A percentile compares a stretch with the other conserved stretches of the same genome.
phyloP scores from a whole-genome alignment of 352 stramenopile species.

The Pythium chondricola region DNA sequence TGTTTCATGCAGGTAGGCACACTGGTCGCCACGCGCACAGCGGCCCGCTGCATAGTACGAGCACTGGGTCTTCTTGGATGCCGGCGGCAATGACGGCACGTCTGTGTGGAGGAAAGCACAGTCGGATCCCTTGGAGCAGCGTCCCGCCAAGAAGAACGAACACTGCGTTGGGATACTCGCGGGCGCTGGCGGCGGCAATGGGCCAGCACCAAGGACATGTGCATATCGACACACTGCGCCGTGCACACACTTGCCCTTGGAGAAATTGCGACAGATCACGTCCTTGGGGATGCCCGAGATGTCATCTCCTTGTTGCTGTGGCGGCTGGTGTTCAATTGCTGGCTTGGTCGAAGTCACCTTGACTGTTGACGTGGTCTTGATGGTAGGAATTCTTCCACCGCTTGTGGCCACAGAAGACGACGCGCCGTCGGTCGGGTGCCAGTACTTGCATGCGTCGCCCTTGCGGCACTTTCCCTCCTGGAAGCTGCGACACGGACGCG shows the following conservation, averaged over 20 bases:
- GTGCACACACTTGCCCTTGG: constrained; percentile 33
- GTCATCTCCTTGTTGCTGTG: constrained; percentile 11
- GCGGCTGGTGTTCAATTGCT: too few relatives aligned
- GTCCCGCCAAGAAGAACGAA: constrained; percentile 36
- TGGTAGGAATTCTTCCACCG: background rate
- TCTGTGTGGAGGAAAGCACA: constrained; percentile 44
- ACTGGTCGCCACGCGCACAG: constrained; percentile 47
- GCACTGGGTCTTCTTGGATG: constrained; percentile 27
- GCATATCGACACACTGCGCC: constrained; percentile 26
- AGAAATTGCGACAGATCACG: constrained; percentile 49
- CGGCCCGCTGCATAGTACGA: constrained; percentile 42
- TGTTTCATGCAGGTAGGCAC: constrained; percentile 33
- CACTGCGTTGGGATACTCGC: constrained; percentile 25
- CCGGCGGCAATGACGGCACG: constrained; percentile 1
- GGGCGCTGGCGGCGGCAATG: constrained; percentile 8
- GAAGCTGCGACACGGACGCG: constrained; percentile 43
- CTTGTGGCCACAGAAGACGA: background rate
- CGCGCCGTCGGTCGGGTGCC: constrained; percentile 1
- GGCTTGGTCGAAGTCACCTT: background rate
- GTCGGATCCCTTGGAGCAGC: constrained; percentile 42
- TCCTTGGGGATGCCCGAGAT: constrained; percentile 26
- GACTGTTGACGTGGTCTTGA: background rate
- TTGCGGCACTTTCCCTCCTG: constrained; percentile 50
- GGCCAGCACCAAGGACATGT: constrained; percentile 32
- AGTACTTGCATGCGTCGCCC: constrained; percentile 68